Percentiles rank a stretch among this genome's conserved stretches.
Conservation (phyloP, 257 asterid species). For the Gynochthodes officinalis region DNA sequence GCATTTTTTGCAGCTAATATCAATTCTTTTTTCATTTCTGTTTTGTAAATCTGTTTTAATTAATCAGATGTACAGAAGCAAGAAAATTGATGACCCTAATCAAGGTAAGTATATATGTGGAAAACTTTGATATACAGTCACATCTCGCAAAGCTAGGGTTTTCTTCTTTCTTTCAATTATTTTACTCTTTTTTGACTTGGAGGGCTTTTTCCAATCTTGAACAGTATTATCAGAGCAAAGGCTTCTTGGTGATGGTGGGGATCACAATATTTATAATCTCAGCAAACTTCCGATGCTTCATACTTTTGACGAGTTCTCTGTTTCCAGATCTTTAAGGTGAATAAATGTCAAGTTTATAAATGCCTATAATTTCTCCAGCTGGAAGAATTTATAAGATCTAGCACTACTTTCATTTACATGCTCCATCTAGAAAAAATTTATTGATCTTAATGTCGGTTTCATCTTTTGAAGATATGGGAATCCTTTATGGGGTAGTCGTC, state of each 20-base stretch:
- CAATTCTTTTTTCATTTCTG: background rate
- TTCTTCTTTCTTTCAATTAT: background rate
- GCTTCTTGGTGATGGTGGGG: conserved; percentile 62
- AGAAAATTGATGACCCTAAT: conserved; percentile 87
- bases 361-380: conserved; percentile 6
- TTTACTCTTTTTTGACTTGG: background rate
- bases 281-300: conserved; percentile 81
- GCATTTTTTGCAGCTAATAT: background rate
- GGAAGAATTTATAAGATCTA: background rate
- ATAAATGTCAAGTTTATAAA: background rate
- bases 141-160: conserved; percentile 14
- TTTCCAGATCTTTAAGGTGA: conserved; percentile 46
- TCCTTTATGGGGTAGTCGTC: conserved; percentile 34
- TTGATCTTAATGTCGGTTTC: background rate
- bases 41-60: conserved; percentile 11
- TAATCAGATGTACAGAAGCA: conserved; percentile 87
- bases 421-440: background rate
- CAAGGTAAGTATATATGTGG: conserved; percentile 46
- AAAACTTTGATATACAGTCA: background rate
- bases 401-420: background rate
- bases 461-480: conserved; percentile 42
- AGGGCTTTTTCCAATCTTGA: background rate
- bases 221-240: conserved; percentile 59
- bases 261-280: conserved; percentile 68
- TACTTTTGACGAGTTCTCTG: conserved; percentile 46